Evolutionary conservation across 176 grass and related monocot species (phyloP).

Genomic region (Poa pratensis): DNA sequence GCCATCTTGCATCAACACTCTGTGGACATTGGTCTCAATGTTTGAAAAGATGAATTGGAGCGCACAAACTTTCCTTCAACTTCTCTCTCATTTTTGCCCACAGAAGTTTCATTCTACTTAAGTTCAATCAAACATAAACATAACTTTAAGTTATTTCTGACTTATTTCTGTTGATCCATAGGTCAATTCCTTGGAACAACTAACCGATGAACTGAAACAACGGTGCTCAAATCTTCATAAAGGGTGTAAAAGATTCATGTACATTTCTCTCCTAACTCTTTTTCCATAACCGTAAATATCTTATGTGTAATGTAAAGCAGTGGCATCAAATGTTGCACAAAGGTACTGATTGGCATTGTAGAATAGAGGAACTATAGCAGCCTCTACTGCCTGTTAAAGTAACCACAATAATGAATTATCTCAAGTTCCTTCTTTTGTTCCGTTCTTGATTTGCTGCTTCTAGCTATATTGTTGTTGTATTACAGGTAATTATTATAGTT

Average conservation of each 20-base stretch:
- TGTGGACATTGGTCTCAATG: constrained; percentile 11
- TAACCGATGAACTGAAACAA: constrained; percentile 86
- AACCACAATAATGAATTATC: neutral
- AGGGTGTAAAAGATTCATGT: constrained; percentile 96
- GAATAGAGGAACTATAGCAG: neutral
- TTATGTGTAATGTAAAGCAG: neutral
- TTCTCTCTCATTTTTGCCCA: constrained; percentile 14
- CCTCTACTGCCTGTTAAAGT: neutral
- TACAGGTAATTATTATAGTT: constrained; percentile 10
- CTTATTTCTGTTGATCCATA: constrained; percentile 45
- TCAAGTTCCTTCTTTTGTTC: neutral
- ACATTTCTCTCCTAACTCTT: constrained; percentile 38
- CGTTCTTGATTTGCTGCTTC: neutral
- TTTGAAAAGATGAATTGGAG: constrained; percentile 25
- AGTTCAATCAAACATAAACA: constrained; percentile 8
- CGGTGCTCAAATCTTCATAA: constrained; percentile 89
- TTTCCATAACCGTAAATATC: constrained; percentile 27
- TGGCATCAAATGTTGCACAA: neutral
- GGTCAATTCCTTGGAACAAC: constrained; percentile 92
- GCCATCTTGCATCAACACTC: neutral
- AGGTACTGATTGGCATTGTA: neutral
- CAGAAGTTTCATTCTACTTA: constrained; percentile 7
- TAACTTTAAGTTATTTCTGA: constrained; percentile 27
- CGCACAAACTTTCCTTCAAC: neutral
- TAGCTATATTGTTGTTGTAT: constrained; percentile 1